Evolutionary conservation across 2,329 filamentous ascomycete species (phyloP).

Genomic region (Exophiala lecanii-corni): DNA sequence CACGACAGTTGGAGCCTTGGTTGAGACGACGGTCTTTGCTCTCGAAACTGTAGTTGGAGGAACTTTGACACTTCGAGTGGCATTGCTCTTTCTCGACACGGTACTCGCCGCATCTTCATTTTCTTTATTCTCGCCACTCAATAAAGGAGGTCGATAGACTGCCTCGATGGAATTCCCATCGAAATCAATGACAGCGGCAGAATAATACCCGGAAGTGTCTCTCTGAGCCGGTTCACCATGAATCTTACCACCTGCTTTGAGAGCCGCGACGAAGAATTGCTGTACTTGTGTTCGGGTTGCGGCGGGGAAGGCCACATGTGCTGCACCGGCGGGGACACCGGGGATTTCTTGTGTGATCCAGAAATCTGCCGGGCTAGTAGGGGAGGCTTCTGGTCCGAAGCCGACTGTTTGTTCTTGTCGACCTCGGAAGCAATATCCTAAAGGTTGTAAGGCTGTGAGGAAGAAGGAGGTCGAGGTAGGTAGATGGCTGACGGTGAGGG

Average conservation of each 20-base stretch:
- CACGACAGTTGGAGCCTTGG: conserved; percentile 5
- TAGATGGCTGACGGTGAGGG: conserved; percentile 69
- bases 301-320: conserved; percentile 65
- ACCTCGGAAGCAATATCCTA: conserved; percentile 69
- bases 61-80: conserved; percentile 9
- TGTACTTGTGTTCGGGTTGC: conserved; percentile 61
- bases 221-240: conserved; percentile 54
- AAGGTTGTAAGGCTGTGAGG: conserved; percentile 69
- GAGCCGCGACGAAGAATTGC: conserved; percentile 65
- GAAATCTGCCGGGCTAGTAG: conserved; percentile 53
- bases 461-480: conserved; percentile 80
- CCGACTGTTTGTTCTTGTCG: conserved; percentile 58
- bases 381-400: conserved; percentile 49
- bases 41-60: conserved; percentile 7
- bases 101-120: conserved; percentile 30
- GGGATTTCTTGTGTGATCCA: conserved; percentile 59
- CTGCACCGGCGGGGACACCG: conserved; percentile 49
- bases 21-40: conserved; percentile 6
- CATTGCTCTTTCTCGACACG: conserved; percentile 10
- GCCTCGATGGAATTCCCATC: conserved; percentile 83
- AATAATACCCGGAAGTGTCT: conserved; percentile 54
- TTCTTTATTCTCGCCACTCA: conserved; percentile 39
- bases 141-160: conserved; percentile 63
- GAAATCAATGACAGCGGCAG: conserved; percentile 64
- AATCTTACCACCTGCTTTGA: conserved; percentile 59